A percentile compares a stretch with the other conserved stretches of the same genome.
Evolutionary conservation across 805 yeast species (phyloP).

Genomic region (Kurtzmaniella fragi): DNA sequence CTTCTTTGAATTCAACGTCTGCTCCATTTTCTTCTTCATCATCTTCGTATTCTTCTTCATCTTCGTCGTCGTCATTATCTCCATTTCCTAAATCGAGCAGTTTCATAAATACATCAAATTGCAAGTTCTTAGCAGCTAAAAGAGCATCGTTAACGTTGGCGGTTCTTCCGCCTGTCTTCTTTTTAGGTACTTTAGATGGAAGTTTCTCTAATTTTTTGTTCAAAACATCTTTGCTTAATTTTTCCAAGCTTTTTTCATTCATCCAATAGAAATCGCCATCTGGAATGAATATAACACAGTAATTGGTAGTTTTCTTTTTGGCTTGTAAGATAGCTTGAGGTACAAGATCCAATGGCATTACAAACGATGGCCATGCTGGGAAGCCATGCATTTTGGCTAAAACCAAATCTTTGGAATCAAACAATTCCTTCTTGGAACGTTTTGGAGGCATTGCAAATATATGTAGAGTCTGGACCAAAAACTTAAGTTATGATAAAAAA

Average conservation of each 20-base stretch:
- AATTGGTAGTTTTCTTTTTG: constrained; percentile 30
- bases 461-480: no score
- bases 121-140: constrained; percentile 30
- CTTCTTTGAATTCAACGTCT: constrained; percentile 9
- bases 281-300: constrained; percentile 42
- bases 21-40: constrained; percentile 13
- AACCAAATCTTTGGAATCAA: constrained; percentile 34
- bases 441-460: constrained; percentile 28
- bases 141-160: constrained; percentile 33
- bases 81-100: constrained; percentile 16
- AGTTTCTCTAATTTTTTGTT: constrained; percentile 22
- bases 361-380: constrained; percentile 48
- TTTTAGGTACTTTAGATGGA: constrained; percentile 17
- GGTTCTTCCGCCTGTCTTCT: constrained; percentile 20
- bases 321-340: constrained; percentile 31
- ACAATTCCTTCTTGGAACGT: constrained; percentile 11
- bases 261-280: constrained; percentile 44
- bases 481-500: neutral
- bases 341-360: constrained; percentile 35
- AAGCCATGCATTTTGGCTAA: constrained; percentile 41
- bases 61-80: constrained; percentile 16
- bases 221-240: constrained; percentile 24
- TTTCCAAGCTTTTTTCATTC: constrained; percentile 33
- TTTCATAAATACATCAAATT: constrained; percentile 32
- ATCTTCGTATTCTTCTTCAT: constrained; percentile 17